Evolutionary conservation across 1,139 yeast species (phyloP), one percentile per base, ranked within the genome.

Genomic region (Meyerozyma sp.): DNA sequence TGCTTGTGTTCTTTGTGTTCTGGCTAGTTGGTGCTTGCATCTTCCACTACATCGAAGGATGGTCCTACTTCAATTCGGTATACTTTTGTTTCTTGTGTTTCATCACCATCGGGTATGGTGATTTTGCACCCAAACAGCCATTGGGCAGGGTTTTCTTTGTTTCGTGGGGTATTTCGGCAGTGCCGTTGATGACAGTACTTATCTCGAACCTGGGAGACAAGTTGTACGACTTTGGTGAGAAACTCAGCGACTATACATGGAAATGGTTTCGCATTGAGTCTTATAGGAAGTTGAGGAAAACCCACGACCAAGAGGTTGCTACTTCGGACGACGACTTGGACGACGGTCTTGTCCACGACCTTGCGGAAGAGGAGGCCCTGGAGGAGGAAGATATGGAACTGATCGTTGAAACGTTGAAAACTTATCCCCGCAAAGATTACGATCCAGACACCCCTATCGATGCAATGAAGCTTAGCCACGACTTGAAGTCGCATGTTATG

Each of bases 51-150:
- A 65, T 75, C 23, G 95, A 86, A 54, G 61, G 59, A 2, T 88
- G 95, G 96, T 49, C 73, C 3, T 89, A 82, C 58, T 84, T 84
- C 52, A 69, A 81, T 46, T 73, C 81, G 1, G 70, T 85, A 10
- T 89, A 89, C 62, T 88, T 87, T 56, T 80, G 91, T 48, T 79
- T 84, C 49, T 66, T 86, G 43, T 82, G 93, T 55, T 73, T 89
- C 45, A 64, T 88, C 25, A 87, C 96, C 0, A 84, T 89, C 46
- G 96, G 96, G 0, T 88, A 85, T 61, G 96, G 96, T 27, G 91
- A 84, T 54, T 82, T 67, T 53, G 70, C 81, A 0, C 95, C 95
- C 0, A 48, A 45, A 3, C 61, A 82, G 0, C 64, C 81, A 1
- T 81, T 86, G 7, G 95, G 95, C 0, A 65, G 86, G 39, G 77